Conservation (phyloP, 2,329 filamentous ascomycete species). For the Emmonsiellopsis sp. region DNA sequence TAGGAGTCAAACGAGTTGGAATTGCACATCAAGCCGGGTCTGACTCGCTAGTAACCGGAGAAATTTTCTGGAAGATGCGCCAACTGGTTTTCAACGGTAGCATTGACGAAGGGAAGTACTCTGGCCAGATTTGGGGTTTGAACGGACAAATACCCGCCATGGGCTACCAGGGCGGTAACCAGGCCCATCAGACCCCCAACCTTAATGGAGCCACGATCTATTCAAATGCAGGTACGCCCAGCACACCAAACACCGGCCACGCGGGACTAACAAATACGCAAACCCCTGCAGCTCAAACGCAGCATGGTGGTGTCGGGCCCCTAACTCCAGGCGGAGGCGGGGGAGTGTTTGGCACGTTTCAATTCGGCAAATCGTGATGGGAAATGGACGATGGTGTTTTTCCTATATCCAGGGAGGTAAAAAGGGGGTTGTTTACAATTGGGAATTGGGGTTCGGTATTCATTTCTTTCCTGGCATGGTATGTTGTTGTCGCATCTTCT, state of each 20-base stretch:
- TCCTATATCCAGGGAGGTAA: conserved; percentile 4
- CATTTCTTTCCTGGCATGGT: conserved; percentile 4
- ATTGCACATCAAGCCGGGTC: conserved; percentile 87
- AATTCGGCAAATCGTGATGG: conserved; percentile 14
- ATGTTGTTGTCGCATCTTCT: not conserved
- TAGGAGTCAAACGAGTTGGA: conserved; percentile 82
- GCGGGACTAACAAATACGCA: conserved; percentile 38
- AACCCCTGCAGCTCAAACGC: conserved; percentile 37
- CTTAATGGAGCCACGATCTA: conserved; percentile 47
- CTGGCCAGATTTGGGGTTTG: conserved; percentile 88
- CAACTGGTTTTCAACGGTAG: conserved; percentile 78
- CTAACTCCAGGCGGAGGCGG: conserved; percentile 71
- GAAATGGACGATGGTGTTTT: not conserved
- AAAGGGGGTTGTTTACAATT: conserved; percentile 1
- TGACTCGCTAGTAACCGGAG: conserved; percentile 85
- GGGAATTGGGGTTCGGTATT: conserved; percentile 6
- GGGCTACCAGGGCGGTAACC: conserved; percentile 28
- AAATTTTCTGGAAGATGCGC: conserved; percentile 89
- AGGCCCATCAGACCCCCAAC: conserved; percentile 43
- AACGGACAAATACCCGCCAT: conserved; percentile 59
- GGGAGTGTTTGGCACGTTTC: conserved; percentile 67
- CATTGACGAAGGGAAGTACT: conserved; percentile 67
- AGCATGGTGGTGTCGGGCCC: conserved; percentile 54
- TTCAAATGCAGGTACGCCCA: conserved; percentile 47
- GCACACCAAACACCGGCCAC: conserved; percentile 56